Evolutionary conservation across 2,329 filamentous ascomycete genomes (phyloP).

Genomic region (Basipetospora chlamydospora): DNA sequence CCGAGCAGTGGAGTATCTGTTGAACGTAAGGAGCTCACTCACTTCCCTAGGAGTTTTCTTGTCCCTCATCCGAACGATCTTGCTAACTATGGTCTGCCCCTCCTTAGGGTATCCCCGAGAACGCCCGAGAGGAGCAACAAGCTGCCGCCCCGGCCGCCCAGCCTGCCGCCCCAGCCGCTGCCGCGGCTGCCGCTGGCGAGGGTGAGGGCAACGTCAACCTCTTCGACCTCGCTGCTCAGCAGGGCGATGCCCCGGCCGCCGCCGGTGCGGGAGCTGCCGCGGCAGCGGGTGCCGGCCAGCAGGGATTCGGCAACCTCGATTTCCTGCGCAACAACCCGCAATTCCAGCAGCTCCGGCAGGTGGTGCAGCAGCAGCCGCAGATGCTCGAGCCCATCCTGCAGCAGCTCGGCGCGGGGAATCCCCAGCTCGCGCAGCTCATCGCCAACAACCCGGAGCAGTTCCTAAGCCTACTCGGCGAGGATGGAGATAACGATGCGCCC

Average conservation of each 20-base stretch:
- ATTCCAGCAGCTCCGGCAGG: constrained; percentile 93
- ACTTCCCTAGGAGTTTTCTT: constrained; percentile 4
- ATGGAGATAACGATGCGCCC: constrained; percentile 68
- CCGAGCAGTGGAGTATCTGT: constrained; percentile 87
- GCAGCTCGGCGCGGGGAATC: constrained; percentile 89
- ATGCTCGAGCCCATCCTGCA: constrained; percentile 98
- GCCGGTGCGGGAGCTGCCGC: constrained; percentile 31
- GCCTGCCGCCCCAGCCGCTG: constrained; percentile 21
- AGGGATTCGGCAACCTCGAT: constrained; percentile 64
- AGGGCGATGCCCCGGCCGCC: constrained; percentile 27
- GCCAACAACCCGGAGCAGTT: constrained; percentile 88
- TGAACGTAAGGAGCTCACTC: constrained; percentile 47
- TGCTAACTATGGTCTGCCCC: neutral
- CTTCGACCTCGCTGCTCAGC: constrained; percentile 80
- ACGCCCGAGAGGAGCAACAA: constrained; percentile 42
- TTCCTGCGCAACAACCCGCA: constrained; percentile 91
- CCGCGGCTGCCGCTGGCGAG: constrained; percentile 29
- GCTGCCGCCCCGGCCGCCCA: constrained; percentile 28
- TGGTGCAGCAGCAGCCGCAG: constrained; percentile 92
- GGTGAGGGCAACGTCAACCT: constrained; percentile 67
- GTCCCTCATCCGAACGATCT: no score
- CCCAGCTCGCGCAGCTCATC: constrained; percentile 84
- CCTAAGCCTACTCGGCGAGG: constrained; percentile 76
- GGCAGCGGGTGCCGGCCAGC: constrained; percentile 33
- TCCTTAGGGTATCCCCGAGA: constrained; percentile 74